Conservation (phyloP, 1,284 basidiomycete genomes). For the Sanghuangporus baumii region DNA sequence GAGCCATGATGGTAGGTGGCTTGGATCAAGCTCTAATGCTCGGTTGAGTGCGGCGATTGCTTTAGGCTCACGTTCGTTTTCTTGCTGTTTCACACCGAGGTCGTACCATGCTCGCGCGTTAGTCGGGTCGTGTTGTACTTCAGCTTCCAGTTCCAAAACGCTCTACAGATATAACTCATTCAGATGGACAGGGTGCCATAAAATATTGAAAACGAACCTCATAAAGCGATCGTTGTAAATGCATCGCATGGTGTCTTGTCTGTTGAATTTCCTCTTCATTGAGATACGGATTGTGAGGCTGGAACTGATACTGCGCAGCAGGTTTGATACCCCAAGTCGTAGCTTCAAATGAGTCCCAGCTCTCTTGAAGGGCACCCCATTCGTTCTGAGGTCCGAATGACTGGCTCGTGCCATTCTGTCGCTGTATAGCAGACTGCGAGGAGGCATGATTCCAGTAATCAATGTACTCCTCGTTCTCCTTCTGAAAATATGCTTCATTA, state of each 20-base stretch:
- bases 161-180: conserved; percentile 42
- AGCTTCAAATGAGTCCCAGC: conserved; percentile 82
- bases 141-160: conserved; percentile 86
- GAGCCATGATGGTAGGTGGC: conserved; percentile 79
- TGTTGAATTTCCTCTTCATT: conserved; percentile 44
- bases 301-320: conserved; percentile 68
- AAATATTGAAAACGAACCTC: conserved; percentile 44
- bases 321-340: conserved; percentile 57
- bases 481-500: conserved; percentile 63
- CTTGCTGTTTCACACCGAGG: conserved; percentile 96
- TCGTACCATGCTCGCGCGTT: conserved; percentile 83
- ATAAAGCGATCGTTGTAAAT: conserved; percentile 41
- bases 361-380: conserved; percentile 68
- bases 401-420: conserved; percentile 12
- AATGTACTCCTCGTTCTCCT: conserved; percentile 65
- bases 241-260: conserved; percentile 51
- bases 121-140: conserved; percentile 73
- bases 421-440: conserved; percentile 9
- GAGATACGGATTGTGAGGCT: conserved; percentile 78
- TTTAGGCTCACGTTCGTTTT: conserved; percentile 92
- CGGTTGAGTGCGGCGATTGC: conserved; percentile 84
- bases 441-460: conserved; percentile 45
- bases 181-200: conserved; percentile 12
- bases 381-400: conserved; percentile 27
- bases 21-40: conserved; percentile 77